A percentile compares a stretch with the other conserved stretches of the same genome.
These are phyloP conservation scores for Fallopia convolvulus DNA, from an alignment of 148 eudicot species.

Conservation along the genomic window DNA sequence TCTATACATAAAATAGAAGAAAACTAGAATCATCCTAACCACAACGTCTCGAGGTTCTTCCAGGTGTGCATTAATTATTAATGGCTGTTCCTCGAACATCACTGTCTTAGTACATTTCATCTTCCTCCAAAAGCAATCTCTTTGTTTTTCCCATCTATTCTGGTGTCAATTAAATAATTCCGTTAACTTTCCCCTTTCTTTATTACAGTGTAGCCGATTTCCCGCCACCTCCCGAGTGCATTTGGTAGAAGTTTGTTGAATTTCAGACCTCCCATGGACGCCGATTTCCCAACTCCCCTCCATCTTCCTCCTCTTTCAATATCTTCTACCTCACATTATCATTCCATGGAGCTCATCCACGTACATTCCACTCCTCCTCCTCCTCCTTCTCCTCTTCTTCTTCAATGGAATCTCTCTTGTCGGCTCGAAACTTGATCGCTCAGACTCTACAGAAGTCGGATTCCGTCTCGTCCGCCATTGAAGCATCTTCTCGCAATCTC, in stretches of 20 bases:
- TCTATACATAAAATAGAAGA: too few relatives aligned
- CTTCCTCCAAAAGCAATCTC: background rate
- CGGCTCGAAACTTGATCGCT: background rate
- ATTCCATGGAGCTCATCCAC: too few relatives aligned
- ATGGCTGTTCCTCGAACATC: background rate
- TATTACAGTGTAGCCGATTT: background rate
- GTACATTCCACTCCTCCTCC: too few relatives aligned
- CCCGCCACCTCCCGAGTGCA: conserved; percentile 1
- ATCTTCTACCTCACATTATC: too few relatives aligned
- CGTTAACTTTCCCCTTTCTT: background rate
- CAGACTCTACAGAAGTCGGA: background rate
- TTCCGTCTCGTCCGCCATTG: background rate
- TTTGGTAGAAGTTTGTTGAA: conserved; percentile 11
- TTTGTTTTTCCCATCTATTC: background rate
- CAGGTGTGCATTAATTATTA: background rate
- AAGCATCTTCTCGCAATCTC: background rate
- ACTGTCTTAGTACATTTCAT: background rate
- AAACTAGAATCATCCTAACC: too few relatives aligned
- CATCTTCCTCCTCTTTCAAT: background rate
- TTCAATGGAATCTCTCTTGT: background rate
- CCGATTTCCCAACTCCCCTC: background rate
- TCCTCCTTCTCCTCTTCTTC: too few relatives aligned
- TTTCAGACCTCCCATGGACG: background rate
- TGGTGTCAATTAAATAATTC: background rate
- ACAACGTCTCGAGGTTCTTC: too few relatives aligned